Base-by-base conservation (phyloP, 495 filamentous ascomycete genomes). In the Penicillium chermesinum region DNA sequence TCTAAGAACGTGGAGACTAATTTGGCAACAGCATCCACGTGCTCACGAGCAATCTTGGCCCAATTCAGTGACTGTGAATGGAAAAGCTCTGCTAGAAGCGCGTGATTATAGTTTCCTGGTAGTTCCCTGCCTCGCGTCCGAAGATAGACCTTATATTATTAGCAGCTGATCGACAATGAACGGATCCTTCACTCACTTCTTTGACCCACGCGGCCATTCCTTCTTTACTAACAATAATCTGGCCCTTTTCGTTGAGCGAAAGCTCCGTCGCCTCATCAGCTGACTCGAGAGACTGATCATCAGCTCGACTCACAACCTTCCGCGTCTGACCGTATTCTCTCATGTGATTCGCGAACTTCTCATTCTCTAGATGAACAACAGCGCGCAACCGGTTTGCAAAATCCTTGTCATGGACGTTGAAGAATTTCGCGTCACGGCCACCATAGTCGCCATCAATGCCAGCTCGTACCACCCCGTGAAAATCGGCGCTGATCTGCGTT, bases 31-130 rank as follows among this genome's bases (percentile, higher is more conserved):
- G 21, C 15, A 10, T 21, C 25, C 1, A 66, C 51, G n/a, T 67
- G 49, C 1, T n/a, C 7, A 14, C 38, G 49, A 35, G 54, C 22
- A 15, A 61, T 62, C 4, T 46, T 10, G 0, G 10, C 36, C 69
- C 69, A 72, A 1, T 52, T 45, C 0, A 12, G n/a, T 25, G 61
- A 72, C 46, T 76, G 68, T 9, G 52, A 50, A 38, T 63, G 67
- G 22, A 74, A 75, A 1, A 75, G 42, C 33, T 68, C 63, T 1
- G 45, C 46, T 0, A 76, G 47, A 0, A 75, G 53, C 1, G 64
- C 41, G 12, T 67, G 62, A 25, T 76, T 77, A 50, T 70, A 69
- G 33, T 64, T 77, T 1, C 76, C 75, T 1, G 69, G 49, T 1
- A 78, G 52, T 39, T 76, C 68, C 30, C 49, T 52, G 8, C 71